Evolutionary conservation across 176 grass and related monocot genomes (phyloP).

Genomic region (Aegilops longissima): DNA sequence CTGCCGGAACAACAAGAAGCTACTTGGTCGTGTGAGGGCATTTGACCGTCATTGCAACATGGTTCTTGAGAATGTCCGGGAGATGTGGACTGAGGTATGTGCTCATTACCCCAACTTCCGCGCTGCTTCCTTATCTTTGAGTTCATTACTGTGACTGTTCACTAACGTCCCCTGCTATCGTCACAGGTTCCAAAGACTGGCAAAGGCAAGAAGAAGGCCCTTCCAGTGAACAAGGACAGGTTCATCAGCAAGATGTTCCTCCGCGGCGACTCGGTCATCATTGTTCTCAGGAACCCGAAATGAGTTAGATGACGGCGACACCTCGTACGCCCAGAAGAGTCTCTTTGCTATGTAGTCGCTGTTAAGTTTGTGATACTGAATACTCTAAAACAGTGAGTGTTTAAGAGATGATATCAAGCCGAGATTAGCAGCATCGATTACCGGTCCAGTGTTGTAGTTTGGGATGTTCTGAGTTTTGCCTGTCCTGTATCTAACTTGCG

Average conservation of each 20-base stretch:
- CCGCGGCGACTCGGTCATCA: constrained; percentile 87
- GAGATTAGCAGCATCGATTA: neutral
- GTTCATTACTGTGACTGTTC: neutral
- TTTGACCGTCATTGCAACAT: constrained; percentile 98
- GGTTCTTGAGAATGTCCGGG: constrained; percentile 96
- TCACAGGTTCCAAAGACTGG: constrained; percentile 82
- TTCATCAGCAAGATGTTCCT: constrained; percentile 99
- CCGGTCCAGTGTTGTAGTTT: constrained; percentile 23
- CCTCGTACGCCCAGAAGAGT: neutral
- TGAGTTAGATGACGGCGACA: constrained; percentile 14
- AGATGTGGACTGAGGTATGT: constrained; percentile 96
- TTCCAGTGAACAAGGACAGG: constrained; percentile 92
- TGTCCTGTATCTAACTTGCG: constrained; percentile 20
- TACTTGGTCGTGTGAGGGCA: constrained; percentile 87
- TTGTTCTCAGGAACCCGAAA: constrained; percentile 84
- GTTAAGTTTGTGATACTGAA: constrained; percentile 7
- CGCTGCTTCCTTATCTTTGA: neutral
- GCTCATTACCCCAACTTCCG: neutral
- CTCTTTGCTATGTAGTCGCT: constrained; percentile 4
- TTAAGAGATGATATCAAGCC: neutral
- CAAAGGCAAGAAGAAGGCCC: constrained; percentile 98
- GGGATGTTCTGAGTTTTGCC: constrained; percentile 21
- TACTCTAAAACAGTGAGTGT: neutral
- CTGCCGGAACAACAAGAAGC: constrained; percentile 94
- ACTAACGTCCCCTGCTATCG: neutral